Percentiles rank a stretch among this genome's conserved stretches.
These are phyloP conservation scores for Arthonia radiata DNA, from an alignment of 495 filamentous ascomycete species.

Conservation along the genomic window DNA sequence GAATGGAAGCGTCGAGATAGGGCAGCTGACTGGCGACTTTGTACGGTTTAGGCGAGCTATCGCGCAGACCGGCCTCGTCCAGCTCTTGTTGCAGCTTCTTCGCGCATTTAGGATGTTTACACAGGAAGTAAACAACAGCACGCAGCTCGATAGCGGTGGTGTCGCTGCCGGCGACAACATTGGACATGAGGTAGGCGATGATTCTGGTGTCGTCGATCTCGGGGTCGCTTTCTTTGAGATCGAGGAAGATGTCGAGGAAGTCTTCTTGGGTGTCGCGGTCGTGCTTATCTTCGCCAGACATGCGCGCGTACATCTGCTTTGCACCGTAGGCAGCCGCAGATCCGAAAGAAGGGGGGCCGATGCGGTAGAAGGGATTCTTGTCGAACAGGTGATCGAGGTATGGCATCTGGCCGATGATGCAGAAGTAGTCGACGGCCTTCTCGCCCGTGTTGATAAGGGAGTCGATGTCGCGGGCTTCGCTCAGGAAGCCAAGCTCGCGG, in stretches of 20 bases:
- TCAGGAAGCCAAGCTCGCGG: conserved; percentile 15
- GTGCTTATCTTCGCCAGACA: too few relatives aligned
- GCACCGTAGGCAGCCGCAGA: too few relatives aligned
- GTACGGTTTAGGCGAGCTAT: too few relatives aligned
- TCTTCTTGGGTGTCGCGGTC: too few relatives aligned
- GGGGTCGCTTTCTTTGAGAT: conserved; percentile 9
- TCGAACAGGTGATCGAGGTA: conserved; percentile 32
- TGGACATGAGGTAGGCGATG: conserved; percentile 27
- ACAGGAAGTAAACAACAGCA: conserved; percentile 28
- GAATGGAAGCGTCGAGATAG: conserved; percentile 5
- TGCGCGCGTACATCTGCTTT: too few relatives aligned
- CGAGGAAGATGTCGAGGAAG: too few relatives aligned
- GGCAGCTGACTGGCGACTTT: conserved; percentile 1
- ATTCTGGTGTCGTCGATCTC: conserved; percentile 31
- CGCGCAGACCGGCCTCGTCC: too few relatives aligned
- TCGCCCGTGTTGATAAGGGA: conserved; percentile 15
- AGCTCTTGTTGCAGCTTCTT: conserved; percentile 32
- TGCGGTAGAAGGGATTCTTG: conserved; percentile 32
- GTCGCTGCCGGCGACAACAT: conserved; percentile 29
- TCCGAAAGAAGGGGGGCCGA: conserved; percentile 12
- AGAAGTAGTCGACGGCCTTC: conserved; percentile 23
- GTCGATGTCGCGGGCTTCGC: conserved; percentile 15
- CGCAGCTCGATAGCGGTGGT: conserved; percentile 27
- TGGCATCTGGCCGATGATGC: conserved; percentile 31
- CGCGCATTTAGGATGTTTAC: conserved; percentile 25